A percentile compares a stretch with the other conserved stretches of the same genome.
phyloP scores from a whole-genome alignment of 257 asterid species.

The Solanum bulbocastanum region DNA sequence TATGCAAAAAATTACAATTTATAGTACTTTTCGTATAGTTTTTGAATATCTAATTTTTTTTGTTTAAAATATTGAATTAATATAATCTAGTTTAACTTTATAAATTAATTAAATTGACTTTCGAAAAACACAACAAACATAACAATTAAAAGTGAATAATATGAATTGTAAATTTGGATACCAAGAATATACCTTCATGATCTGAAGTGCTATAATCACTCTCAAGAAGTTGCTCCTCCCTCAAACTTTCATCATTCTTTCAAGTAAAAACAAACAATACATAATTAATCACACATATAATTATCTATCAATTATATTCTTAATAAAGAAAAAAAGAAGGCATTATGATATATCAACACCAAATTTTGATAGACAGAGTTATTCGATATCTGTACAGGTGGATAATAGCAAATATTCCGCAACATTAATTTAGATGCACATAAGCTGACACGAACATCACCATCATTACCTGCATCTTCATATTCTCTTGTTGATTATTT shows the following conservation, averaged over 20 bases:
- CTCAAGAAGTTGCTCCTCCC: conserved; percentile 13
- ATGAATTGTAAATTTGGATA: neutral
- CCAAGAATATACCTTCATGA: conserved; percentile 3
- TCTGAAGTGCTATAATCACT: neutral
- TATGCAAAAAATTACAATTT: no score
- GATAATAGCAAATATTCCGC: neutral
- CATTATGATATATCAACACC: neutral
- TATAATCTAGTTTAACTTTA: no score
- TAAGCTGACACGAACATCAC: neutral
- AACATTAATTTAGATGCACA: neutral
- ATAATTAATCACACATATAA: neutral
- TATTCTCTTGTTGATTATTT: neutral
- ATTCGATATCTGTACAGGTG: neutral
- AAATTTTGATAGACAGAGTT: neutral
- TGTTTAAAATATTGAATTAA: no score
- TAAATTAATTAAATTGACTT: no score
- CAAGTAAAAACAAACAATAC: neutral
- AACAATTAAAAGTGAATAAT: no score
- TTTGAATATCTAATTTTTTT: no score
- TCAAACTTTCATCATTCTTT: conserved; percentile 6
- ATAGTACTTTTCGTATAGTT: no score
- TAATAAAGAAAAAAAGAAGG: neutral
- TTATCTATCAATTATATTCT: neutral
- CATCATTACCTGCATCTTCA: neutral
- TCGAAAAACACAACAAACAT: no score